phyloP scores from a whole-genome alignment of 2,329 filamentous ascomycete species.

The Gnomoniopsis sp. region DNA sequence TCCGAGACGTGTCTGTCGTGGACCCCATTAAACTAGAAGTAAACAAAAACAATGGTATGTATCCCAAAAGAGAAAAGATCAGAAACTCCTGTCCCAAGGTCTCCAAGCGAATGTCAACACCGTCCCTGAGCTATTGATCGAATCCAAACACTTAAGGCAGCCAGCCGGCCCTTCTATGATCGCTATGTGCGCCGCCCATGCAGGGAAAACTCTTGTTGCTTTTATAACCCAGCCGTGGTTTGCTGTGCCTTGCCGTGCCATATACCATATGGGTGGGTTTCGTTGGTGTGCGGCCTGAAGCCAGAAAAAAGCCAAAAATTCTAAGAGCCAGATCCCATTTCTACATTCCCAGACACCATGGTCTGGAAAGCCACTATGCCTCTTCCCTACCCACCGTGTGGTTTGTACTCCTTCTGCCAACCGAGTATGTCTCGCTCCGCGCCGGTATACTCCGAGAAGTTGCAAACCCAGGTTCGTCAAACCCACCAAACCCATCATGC shows the following conservation, averaged over 20 bases:
- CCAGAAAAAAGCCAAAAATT: not conserved
- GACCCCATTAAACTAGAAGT: not conserved
- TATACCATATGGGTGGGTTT: too few relatives aligned
- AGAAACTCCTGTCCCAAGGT: not conserved
- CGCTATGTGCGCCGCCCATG: constrained; percentile 14
- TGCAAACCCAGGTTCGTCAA: not conserved
- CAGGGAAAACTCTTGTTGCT: not conserved
- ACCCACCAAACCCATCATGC: constrained; percentile 7
- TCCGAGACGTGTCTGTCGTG: not conserved
- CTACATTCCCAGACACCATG: not conserved
- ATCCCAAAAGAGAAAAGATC: not conserved
- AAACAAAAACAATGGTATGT: not conserved
- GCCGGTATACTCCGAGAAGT: constrained; percentile 9
- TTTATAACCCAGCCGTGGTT: not conserved
- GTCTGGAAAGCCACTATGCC: not conserved
- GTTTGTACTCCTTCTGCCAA: constrained; percentile 10
- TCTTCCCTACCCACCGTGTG: constrained; percentile 13
- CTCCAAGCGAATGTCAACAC: not conserved
- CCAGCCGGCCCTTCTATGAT: not conserved
- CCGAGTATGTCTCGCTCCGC: constrained; percentile 15
- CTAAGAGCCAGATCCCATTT: not conserved
- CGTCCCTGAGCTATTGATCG: not conserved
- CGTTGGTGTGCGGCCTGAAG: not conserved
- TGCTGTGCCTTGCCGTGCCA: not conserved
- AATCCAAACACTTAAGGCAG: not conserved